Percentiles rank a stretch among this genome's conserved stretches.
These are phyloP conservation scores for Fusarium globosum DNA, from an alignment of 2,329 filamentous ascomycete species.

Conservation along the genomic window DNA sequence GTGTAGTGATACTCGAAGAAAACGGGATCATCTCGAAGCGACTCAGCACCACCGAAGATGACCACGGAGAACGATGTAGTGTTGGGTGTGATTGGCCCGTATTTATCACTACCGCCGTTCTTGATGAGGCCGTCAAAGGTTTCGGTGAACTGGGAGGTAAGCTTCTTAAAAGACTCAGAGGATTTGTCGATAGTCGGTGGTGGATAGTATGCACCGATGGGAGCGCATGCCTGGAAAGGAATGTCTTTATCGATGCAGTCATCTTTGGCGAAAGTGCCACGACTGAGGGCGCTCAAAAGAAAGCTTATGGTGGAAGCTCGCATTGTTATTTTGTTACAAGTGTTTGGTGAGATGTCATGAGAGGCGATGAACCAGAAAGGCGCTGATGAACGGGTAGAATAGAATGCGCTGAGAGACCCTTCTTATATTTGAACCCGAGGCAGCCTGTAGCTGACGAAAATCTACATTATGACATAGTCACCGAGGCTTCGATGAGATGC, in stretches of 20 bases:
- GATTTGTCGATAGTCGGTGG: conserved; percentile 20
- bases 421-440: not conserved
- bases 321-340: not conserved
- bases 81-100: conserved; percentile 25
- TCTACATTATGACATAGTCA: rapidly evolving
- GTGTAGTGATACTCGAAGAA: conserved; percentile 42
- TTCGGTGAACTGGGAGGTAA: conserved; percentile 9
- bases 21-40: conserved; percentile 7
- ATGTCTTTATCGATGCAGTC: conserved; percentile 3
- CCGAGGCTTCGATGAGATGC: conserved; percentile 5
- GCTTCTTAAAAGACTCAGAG: not conserved
- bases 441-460: not conserved
- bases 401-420: rapidly evolving
- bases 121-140: conserved; percentile 29
- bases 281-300: not conserved
- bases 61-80: conserved; percentile 37
- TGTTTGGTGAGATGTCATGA: not conserved
- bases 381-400: not conserved
- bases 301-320: not conserved
- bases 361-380: not conserved
- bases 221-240: conserved; percentile 33
- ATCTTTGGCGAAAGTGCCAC: not conserved
- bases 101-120: conserved; percentile 28
- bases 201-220: conserved; percentile 38
- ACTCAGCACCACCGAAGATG: conserved; percentile 29